Evolutionary conservation across 306 rosid species (phyloP).

Genomic region (Rubus idaeus): DNA sequence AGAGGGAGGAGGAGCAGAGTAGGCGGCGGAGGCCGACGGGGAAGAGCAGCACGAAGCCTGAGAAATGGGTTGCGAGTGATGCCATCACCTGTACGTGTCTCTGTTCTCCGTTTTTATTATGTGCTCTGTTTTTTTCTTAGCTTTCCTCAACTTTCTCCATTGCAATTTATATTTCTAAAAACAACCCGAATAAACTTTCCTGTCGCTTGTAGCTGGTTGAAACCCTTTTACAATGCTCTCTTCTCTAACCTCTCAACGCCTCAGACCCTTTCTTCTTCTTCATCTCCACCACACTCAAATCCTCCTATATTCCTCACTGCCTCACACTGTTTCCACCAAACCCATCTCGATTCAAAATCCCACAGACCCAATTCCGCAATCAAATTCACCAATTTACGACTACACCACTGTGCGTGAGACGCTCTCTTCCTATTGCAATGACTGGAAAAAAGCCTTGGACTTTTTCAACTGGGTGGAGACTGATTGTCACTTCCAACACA

Average conservation of each 20-base stretch:
- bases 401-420: constrained; percentile 50
- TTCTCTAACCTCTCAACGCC: constrained; percentile 23
- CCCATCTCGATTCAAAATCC: constrained; percentile 23
- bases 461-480: constrained; percentile 74
- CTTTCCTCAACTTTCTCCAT: too few relatives aligned
- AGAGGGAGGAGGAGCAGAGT: constrained; percentile 65
- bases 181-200: too few relatives aligned
- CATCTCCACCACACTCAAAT: constrained; percentile 14
- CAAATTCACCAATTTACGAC: constrained; percentile 25
- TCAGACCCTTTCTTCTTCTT: not conserved
- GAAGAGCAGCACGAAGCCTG: constrained; percentile 59
- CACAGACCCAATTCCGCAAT: not conserved
- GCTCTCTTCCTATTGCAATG: constrained; percentile 64
- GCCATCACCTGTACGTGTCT: constrained; percentile 42
- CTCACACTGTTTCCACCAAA: constrained; percentile 21
- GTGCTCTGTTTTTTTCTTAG: too few relatives aligned
- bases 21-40: constrained; percentile 74
- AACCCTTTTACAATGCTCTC: constrained; percentile 42
- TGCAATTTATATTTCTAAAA: too few relatives aligned
- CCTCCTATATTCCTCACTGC: constrained; percentile 14
- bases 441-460: constrained; percentile 77
- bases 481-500: constrained; percentile 43
- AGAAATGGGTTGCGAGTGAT: constrained; percentile 66
- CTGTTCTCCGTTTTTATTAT: too few relatives aligned
- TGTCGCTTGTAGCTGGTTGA: too few relatives aligned